A percentile compares a stretch with the other conserved stretches of the same genome.
phyloP scores from a whole-genome alignment of 805 yeast species.

The Metahyphopichia silvanorum region DNA sequence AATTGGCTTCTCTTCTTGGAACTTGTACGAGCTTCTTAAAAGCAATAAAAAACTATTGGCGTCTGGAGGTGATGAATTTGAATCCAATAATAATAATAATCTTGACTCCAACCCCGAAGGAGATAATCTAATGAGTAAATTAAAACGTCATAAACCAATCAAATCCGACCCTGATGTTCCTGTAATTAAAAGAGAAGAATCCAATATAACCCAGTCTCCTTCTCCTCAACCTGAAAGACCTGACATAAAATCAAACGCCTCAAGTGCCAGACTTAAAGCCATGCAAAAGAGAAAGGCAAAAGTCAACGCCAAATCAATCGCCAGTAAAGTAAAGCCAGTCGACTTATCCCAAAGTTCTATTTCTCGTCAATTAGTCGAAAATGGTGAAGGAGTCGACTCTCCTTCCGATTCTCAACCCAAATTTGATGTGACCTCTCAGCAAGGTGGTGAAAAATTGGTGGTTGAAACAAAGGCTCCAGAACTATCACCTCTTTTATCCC shows the following conservation, averaged over 20 bases:
- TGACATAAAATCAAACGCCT: constrained; percentile 20
- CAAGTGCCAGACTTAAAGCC: constrained; percentile 82
- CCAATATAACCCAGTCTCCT: constrained; percentile 2
- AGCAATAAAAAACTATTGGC: constrained; percentile 60
- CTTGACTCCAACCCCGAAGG: constrained; percentile 9
- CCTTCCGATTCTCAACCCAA: constrained; percentile 26
- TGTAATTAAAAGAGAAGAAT: neutral
- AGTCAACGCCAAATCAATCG: constrained; percentile 54
- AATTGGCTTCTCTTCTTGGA: constrained; percentile 50
- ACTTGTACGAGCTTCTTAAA: constrained; percentile 44
- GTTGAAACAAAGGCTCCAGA: constrained; percentile 73
- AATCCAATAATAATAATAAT: constrained; percentile 8
- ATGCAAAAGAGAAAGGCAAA: constrained; percentile 92
- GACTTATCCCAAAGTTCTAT: constrained; percentile 73
- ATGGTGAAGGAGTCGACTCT: constrained; percentile 36
- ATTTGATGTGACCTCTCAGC: constrained; percentile 70
- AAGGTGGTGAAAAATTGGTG: constrained; percentile 77
- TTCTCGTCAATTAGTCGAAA: constrained; percentile 49
- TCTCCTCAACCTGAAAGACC: constrained; percentile 10
- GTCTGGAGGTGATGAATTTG: constrained; percentile 49
- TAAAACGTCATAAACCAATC: constrained; percentile 45
- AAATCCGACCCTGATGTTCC: constrained; percentile 6
- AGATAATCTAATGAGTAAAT: constrained; percentile 41
- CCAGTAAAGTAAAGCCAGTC: constrained; percentile 47
- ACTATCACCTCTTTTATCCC: constrained; percentile 63